Evolutionary conservation across 192 early-diverging fungal genomes (phyloP), one percentile per base, ranked within the genome.

Genomic region (Umbelopsis isabellina): DNA sequence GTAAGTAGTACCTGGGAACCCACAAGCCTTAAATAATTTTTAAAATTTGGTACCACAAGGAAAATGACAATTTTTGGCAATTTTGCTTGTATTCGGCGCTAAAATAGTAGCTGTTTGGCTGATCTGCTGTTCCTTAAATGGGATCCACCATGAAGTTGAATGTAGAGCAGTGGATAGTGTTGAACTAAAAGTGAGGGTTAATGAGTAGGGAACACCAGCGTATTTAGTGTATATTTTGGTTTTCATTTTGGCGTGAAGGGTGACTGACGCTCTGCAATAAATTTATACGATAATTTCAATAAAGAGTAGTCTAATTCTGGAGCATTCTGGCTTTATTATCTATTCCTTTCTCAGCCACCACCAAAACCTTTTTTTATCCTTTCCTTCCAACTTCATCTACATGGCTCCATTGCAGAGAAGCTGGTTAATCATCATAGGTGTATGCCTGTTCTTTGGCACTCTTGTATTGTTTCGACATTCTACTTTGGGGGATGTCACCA

Each of bases 361-460:
- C 6, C 48, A 18, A 3, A 49, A 4, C 15, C 46, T 48, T 48
- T 21, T 20, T 49, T 21, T 10, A 2, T 18, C 20, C 48, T 49
- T 49, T 49, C 16, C 6, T 6, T 49, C 15, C 15, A 49, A 20
- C 48, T 20, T 49, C 48, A 41, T 41, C 48, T 20, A 49, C 9
- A 49, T 49, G 48, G 48, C 48, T 20, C 48, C 48, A 49, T 49
- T 49, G 48, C 48, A 49, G 48, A 49, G 48, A 49, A 49, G 48
- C 12, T 49, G 48, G 48, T 13, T 49, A 21, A 16, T 49, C 15
- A 49, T 49, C 48, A 49, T 49, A 5, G 48, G 48, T 12, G 48
- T 49, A 21, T 21, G 15, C 5, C 18, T 49, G 48, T 49, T 49
- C 20, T 49, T 49, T 49, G 48, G 48, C 48, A 49, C 48, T 16